Percentiles rank a stretch among this genome's conserved stretches.
Evolutionary conservation across 306 rosid species (phyloP).

Genomic region (Erythrophleum fordii): DNA sequence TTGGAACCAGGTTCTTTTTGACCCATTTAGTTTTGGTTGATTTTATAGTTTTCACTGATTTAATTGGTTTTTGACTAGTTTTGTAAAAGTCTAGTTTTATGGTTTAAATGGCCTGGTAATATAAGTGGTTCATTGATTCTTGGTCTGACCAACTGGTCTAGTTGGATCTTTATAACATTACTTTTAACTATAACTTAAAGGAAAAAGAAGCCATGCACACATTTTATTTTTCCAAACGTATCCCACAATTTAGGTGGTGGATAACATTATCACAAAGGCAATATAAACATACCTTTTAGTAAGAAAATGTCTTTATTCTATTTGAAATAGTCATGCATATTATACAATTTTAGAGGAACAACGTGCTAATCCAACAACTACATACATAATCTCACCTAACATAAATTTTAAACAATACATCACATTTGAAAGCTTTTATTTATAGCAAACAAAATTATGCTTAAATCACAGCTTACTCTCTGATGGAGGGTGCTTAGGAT

Average conservation of each 20-base stretch:
- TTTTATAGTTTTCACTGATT: too few species aligned
- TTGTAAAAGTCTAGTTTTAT: too few species aligned
- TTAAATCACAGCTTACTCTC: neutral
- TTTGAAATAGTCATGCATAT: neutral
- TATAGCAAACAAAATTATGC: neutral
- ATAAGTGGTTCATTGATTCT: too few species aligned
- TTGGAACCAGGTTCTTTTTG: too few species aligned
- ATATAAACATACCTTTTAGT: neutral
- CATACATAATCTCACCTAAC: neutral
- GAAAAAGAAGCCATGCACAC: neutral
- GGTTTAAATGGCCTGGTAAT: too few species aligned
- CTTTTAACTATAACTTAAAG: too few species aligned
- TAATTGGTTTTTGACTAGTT: too few species aligned
- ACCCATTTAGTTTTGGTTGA: too few species aligned
- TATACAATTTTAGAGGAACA: neutral
- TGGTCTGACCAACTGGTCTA: too few species aligned
- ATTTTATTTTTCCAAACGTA: neutral
- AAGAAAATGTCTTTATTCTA: neutral
- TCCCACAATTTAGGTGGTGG: neutral
- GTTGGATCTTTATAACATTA: too few species aligned
- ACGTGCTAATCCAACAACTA: neutral
- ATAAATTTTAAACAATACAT: neutral
- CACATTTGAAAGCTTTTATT: neutral
- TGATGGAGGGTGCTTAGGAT: slow-evolving; percentile 25
- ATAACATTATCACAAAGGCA: neutral